A percentile compares a stretch with the other conserved stretches of the same genome.
phyloP scores from a whole-genome alignment of 2,329 filamentous ascomycete species.

The Elsinoe australis region DNA sequence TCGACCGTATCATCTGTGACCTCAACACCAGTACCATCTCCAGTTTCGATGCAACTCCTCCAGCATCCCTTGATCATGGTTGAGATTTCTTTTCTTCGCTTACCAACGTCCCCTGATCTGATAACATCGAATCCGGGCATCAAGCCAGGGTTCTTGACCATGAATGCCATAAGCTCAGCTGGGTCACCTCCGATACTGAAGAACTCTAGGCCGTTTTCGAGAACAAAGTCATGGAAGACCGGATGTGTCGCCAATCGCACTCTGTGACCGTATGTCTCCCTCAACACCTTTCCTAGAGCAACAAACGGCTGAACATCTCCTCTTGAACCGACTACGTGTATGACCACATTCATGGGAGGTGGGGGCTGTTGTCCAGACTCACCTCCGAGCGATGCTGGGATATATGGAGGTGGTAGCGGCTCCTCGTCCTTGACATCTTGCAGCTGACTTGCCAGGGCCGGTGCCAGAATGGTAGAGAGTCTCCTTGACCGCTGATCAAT shows the following conservation, averaged over 20 bases:
- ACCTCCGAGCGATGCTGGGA: conserved; percentile 64
- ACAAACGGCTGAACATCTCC: conserved; percentile 72
- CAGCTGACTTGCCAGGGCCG: conserved; percentile 53
- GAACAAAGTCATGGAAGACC: conserved; percentile 60
- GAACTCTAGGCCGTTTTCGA: conserved; percentile 65
- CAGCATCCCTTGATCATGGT: conserved; percentile 28
- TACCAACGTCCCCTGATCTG: conserved; percentile 25
- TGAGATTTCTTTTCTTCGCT: conserved; percentile 21
- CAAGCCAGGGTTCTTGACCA: conserved; percentile 30
- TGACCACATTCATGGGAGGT: conserved; percentile 57
- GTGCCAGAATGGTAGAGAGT: conserved; percentile 59
- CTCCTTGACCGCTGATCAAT: conserved; percentile 63
- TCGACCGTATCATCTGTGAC: conserved; percentile 27
- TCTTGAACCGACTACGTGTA: conserved; percentile 66
- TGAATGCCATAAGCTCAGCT: conserved; percentile 56
- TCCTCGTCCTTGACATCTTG: conserved; percentile 43
- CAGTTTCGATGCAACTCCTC: conserved; percentile 25
- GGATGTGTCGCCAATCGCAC: conserved; percentile 67
- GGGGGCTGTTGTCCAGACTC: conserved; percentile 50
- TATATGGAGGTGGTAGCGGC: conserved; percentile 58
- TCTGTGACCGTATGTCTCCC: conserved; percentile 59
- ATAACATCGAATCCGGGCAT: conserved; percentile 25
- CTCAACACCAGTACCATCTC: conserved; percentile 24
- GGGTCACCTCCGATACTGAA: conserved; percentile 71
- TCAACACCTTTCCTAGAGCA: conserved; percentile 58